A percentile compares a stretch with the other conserved stretches of the same genome.
Conservation (phyloP, 2,329 filamentous ascomycete genomes). For the Sarocladium oryzae region DNA sequence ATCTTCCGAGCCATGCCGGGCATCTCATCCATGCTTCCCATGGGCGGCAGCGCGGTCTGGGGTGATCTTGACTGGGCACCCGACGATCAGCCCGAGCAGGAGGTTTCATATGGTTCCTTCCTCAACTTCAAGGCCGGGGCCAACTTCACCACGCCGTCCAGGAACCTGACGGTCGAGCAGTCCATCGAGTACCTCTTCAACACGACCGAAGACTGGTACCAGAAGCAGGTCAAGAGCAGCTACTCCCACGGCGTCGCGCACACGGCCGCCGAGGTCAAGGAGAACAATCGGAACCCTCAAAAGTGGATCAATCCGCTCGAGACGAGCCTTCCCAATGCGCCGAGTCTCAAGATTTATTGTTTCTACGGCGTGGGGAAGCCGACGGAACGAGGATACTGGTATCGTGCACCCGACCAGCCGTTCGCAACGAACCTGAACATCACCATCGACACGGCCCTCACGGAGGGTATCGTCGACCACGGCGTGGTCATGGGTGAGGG, state of each 20-base stretch:
- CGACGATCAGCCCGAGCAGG: conserved; percentile 72
- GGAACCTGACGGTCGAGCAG: conserved; percentile 76
- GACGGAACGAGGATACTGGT: conserved; percentile 89
- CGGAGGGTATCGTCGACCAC: conserved; percentile 61
- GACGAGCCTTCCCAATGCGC: conserved; percentile 77
- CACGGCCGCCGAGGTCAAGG: conserved; percentile 71
- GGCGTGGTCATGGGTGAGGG: conserved; percentile 95
- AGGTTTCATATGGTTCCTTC: conserved; percentile 69
- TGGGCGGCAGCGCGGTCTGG: conserved; percentile 93
- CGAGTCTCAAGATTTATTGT: conserved; percentile 89
- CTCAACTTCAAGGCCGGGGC: conserved; percentile 70
- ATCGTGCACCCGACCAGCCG: conserved; percentile 62
- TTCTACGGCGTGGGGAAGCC: conserved; percentile 95
- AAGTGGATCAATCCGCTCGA: conserved; percentile 98
- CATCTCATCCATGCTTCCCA: conserved; percentile 91
- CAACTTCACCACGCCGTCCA: conserved; percentile 56
- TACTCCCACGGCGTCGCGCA: conserved; percentile 89
- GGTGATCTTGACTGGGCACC: conserved; percentile 82
- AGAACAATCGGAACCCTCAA: conserved; percentile 64
- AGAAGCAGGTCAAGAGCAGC: conserved; percentile 59
- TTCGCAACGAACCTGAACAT: conserved; percentile 63
- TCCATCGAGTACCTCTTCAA: conserved; percentile 72
- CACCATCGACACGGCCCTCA: conserved; percentile 63
- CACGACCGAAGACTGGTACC: conserved; percentile 81
- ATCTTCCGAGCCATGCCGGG: conserved; percentile 97